Conservation (phyloP, 1,139 yeast genomes). For the Suhomyces guaymorum region DNA sequence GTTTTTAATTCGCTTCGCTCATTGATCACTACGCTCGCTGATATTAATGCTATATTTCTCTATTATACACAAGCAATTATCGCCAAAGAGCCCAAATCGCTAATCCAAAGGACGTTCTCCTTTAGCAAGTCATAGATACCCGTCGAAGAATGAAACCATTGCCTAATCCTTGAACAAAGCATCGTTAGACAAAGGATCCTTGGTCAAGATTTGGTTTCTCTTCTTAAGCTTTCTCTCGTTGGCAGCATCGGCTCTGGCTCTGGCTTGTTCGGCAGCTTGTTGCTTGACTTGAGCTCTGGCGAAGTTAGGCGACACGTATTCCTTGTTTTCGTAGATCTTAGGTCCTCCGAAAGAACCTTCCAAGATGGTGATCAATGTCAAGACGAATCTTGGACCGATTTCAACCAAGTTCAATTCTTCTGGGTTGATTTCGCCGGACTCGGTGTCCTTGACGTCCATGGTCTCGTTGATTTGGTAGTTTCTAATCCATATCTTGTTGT, state of each 20-base stretch:
- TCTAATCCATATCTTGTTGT: constrained; percentile 93
- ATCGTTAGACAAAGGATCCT: constrained; percentile 84
- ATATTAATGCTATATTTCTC: neutral
- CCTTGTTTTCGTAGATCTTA: constrained; percentile 93
- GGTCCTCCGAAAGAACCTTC: constrained; percentile 99
- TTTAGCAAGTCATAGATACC: neutral
- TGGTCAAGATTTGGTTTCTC: constrained; percentile 72
- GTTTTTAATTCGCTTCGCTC: no score
- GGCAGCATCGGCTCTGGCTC: constrained; percentile 77
- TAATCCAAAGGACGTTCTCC: no score
- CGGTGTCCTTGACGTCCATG: constrained; percentile 52
- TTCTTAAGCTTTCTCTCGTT: constrained; percentile 70
- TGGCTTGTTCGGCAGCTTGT: constrained; percentile 79
- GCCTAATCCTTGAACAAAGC: constrained; percentile 58
- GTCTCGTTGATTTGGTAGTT: constrained; percentile 90
- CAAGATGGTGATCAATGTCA: constrained; percentile 86
- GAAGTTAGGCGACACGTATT: constrained; percentile 93
- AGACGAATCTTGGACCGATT: constrained; percentile 95
- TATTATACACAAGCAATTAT: neutral
- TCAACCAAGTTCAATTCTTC: constrained; percentile 79
- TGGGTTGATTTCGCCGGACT: constrained; percentile 35
- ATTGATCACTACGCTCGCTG: neutral
- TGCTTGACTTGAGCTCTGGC: constrained; percentile 87
- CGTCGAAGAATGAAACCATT: neutral
- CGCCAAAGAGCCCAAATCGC: no score